A percentile compares a stretch with the other conserved stretches of the same genome.
phyloP scores from a whole-genome alignment of 1,139 yeast genomes.

The Eremothecium cymbalariae region DNA sequence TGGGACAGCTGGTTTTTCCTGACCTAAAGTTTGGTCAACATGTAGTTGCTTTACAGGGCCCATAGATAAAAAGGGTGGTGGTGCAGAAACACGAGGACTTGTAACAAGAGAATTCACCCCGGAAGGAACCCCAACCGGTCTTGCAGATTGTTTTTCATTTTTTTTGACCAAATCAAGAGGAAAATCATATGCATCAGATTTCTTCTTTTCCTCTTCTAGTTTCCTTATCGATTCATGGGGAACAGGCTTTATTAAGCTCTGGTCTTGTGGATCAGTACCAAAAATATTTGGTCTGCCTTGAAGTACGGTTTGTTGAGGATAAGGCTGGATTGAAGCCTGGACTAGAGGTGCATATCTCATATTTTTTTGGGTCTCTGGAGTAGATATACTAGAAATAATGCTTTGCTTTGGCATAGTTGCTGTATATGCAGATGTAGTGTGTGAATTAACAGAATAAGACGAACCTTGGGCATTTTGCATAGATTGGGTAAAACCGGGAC shows the following conservation, averaged over 20 bases:
- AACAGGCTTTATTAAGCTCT: too few relatives aligned
- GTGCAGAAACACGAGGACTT: background rate
- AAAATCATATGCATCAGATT: constrained; percentile 71
- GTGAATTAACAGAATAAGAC: background rate
- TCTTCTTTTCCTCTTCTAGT: constrained; percentile 43
- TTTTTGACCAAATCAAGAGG: constrained; percentile 52
- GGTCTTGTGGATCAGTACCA: too few relatives aligned
- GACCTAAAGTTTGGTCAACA: too few relatives aligned
- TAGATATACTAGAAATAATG: too few relatives aligned
- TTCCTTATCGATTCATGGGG: constrained; percentile 31
- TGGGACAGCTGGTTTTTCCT: background rate
- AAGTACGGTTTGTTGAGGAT: too few relatives aligned
- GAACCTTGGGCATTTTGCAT: background rate
- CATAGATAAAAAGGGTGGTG: constrained; percentile 9
- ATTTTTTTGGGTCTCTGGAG: background rate
- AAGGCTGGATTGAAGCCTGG: too few relatives aligned
- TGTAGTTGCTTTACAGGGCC: too few relatives aligned
- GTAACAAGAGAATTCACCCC: too few relatives aligned
- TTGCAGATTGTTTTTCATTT: constrained; percentile 33
- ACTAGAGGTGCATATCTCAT: constrained; percentile 1
- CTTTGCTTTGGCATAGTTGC: background rate
- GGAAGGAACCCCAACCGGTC: constrained; percentile 31
- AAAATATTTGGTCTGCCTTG: too few relatives aligned
- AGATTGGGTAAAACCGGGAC: background rate
- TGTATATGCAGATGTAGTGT: background rate